A percentile compares a stretch with the other conserved stretches of the same genome.
Conservation (phyloP, 768 basidiomycete genomes). For the Pholiota microspora region DNA sequence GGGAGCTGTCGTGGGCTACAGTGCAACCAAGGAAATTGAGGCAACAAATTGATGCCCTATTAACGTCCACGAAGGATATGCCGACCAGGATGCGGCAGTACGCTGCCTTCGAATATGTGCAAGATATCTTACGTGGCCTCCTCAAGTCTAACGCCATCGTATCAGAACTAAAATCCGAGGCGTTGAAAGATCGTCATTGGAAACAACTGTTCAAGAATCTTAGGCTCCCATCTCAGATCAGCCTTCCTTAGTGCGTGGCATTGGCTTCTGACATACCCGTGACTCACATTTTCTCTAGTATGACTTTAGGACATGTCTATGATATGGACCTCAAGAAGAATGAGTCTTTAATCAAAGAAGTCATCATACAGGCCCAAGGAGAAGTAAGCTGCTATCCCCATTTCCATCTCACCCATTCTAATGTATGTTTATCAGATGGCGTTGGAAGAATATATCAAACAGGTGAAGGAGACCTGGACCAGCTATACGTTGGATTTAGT, state of each 20-base stretch:
- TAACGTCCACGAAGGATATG: constrained; percentile 97
- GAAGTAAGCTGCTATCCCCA: constrained; percentile 52
- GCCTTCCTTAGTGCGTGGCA: constrained; percentile 61
- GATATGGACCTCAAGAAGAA: constrained; percentile 96
- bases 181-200: constrained; percentile 97
- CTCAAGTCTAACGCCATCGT: constrained; percentile 89
- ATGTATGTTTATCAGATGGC: constrained; percentile 67
- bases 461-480: constrained; percentile 97
- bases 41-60: constrained; percentile 87
- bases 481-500: constrained; percentile 94
- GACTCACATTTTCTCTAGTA: constrained; percentile 40
- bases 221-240: constrained; percentile 70
- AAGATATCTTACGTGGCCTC: constrained; percentile 81
- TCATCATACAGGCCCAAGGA: constrained; percentile 96
- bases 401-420: constrained; percentile 21
- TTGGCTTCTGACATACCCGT: constrained; percentile 3
- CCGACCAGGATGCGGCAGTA: constrained; percentile 99
- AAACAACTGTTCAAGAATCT: constrained; percentile 93
- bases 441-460: constrained; percentile 91
- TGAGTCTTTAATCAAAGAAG: constrained; percentile 87
- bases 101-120: constrained; percentile 97
- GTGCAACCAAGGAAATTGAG: constrained; percentile 94
- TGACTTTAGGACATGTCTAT: constrained; percentile 96
- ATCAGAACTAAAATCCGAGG: constrained; percentile 96
- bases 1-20: constrained; percentile 87